Evolutionary conservation across 331 rosid genomes (phyloP).

Genomic region (Malus hybrid): DNA sequence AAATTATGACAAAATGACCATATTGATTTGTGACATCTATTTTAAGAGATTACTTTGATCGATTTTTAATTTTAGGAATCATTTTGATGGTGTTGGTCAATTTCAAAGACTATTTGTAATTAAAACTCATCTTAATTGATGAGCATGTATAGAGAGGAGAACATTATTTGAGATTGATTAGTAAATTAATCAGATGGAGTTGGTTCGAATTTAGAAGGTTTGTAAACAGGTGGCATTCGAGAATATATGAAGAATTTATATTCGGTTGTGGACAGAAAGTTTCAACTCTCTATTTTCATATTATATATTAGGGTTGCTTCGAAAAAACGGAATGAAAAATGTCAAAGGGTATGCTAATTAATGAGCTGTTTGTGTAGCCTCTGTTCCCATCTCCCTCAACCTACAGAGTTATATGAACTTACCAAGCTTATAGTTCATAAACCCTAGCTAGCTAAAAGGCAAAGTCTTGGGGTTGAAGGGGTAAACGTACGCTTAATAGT

Average conservation of each 20-base stretch:
- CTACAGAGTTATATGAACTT: not conserved
- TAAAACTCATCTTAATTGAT: not conserved
- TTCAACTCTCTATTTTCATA: not conserved
- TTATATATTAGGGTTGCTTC: not conserved
- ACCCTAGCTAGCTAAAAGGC: not conserved
- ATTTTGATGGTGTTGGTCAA: too few relatives aligned
- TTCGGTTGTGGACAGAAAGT: not conserved
- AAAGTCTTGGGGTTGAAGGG: not conserved
- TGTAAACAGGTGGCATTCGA: not conserved
- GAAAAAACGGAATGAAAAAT: not conserved
- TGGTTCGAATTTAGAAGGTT: not conserved
- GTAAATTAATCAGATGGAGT: not conserved
- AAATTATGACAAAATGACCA: too few relatives aligned
- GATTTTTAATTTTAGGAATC: too few relatives aligned
- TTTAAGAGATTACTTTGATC: too few relatives aligned
- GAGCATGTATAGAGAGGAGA: not conserved
- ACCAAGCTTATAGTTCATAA: not conserved
- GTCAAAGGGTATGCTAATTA: not conserved
- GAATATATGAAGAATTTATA: not conserved
- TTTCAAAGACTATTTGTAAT: rapidly evolving
- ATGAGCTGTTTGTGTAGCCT: slow-evolving; percentile 12
- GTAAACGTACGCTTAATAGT: too few relatives aligned
- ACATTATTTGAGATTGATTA: not conserved
- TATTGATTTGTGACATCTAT: too few relatives aligned
- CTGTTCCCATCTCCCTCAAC: not conserved